Conservation (phyloP, 345 rosid species). For the Cardiospermum halicacabum region DNA sequence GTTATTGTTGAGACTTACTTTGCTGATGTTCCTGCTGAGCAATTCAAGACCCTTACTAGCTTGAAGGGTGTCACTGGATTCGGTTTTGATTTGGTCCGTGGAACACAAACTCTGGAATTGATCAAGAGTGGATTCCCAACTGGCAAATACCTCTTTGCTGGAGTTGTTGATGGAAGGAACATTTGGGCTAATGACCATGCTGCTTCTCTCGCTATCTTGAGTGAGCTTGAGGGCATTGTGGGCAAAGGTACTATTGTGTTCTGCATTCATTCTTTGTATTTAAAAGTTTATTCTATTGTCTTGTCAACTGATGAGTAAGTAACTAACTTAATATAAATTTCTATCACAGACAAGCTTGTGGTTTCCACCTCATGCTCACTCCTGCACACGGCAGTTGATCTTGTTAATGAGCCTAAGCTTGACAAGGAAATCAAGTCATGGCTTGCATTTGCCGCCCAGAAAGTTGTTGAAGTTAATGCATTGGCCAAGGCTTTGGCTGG, state of each 20-base stretch:
- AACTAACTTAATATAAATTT: neutral
- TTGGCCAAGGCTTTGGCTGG: conserved; percentile 92
- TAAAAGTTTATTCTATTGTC: neutral
- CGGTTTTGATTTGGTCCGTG: conserved; percentile 92
- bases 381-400: conserved; percentile 95
- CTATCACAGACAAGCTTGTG: conserved; percentile 72
- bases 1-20: conserved; percentile 91
- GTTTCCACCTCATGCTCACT: conserved; percentile 97
- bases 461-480: conserved; percentile 88
- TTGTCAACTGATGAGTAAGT: neutral
- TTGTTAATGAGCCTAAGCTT: conserved; percentile 78
- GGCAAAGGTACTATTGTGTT: conserved; percentile 63
- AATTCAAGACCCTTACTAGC: conserved; percentile 70
- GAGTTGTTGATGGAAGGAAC: conserved; percentile 97
- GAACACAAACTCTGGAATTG: conserved; percentile 73
- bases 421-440: conserved; percentile 88
- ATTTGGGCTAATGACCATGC: conserved; percentile 98
- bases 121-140: conserved; percentile 72
- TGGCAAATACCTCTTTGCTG: conserved; percentile 91
- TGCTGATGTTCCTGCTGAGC: conserved; percentile 82
- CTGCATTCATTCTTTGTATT: neutral
- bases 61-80: conserved; percentile 82
- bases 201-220: conserved; percentile 58
- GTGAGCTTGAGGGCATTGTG: conserved; percentile 61
- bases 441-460: conserved; percentile 98